Percentiles rank a stretch among this genome's conserved stretches.
Evolutionary conservation across 805 yeast genomes (phyloP).

Genomic region (Priceomyces castillae): DNA sequence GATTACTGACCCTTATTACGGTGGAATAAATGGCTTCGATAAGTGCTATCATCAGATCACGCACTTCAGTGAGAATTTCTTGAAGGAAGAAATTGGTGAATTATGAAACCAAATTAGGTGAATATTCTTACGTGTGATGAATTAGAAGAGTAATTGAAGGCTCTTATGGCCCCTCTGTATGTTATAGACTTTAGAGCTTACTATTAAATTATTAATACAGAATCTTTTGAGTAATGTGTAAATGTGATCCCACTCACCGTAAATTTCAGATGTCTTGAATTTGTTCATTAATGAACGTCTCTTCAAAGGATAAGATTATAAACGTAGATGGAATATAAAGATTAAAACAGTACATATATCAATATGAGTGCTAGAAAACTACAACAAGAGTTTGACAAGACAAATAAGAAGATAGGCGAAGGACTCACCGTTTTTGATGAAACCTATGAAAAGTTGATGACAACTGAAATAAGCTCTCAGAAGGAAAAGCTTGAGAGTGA

Average conservation of each 20-base stretch:
- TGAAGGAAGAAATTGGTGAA: conserved; percentile 46
- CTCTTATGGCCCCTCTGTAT: no score
- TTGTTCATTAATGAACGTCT: background rate
- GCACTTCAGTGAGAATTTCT: conserved; percentile 72
- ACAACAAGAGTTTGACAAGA: conserved; percentile 83
- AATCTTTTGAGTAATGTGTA: no score
- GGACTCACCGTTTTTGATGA: conserved; percentile 85
- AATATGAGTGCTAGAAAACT: conserved; percentile 44
- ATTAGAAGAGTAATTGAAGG: no score
- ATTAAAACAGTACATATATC: background rate
- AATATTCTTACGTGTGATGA: conserved; percentile 1
- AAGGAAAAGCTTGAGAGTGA: conserved; percentile 92
- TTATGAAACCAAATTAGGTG: conserved; percentile 5
- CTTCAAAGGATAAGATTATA: background rate
- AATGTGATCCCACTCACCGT: background rate
- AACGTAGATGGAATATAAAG: background rate
- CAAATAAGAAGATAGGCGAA: conserved; percentile 85
- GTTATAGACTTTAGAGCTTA: no score
- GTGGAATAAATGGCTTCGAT: conserved; percentile 82
- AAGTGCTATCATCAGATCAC: conserved; percentile 68
- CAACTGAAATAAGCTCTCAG: conserved; percentile 79
- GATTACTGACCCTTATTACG: conserved; percentile 92
- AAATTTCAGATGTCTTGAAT: background rate
- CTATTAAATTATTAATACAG: no score
- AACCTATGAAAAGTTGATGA: conserved; percentile 79